A percentile compares a stretch with the other conserved stretches of the same genome.
Evolutionary conservation across 2,329 filamentous ascomycete species (phyloP).

Genomic region (Fusarium metavorans): DNA sequence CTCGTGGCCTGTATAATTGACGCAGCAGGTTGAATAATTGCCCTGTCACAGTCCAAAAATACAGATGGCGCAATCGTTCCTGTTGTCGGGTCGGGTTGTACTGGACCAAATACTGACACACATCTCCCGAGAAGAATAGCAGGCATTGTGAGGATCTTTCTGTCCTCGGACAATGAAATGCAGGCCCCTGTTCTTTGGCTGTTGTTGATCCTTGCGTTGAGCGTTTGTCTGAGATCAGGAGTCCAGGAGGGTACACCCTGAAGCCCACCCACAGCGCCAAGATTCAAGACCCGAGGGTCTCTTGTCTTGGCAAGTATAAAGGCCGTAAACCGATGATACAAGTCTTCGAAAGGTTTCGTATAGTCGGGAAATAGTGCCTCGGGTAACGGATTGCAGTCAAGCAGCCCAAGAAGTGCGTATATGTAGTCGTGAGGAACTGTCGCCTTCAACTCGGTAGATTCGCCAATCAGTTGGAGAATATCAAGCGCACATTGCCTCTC

Average conservation of each 20-base stretch:
- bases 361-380: background rate
- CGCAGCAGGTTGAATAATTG: background rate
- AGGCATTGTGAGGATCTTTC: background rate
- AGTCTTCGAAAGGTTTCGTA: background rate
- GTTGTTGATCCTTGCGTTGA: slow-evolving; percentile 5
- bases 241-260: background rate
- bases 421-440: slow-evolving; percentile 22
- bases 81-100: fast-evolving
- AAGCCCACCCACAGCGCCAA: background rate
- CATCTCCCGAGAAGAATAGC: background rate
- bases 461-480: background rate
- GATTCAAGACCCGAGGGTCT: slow-evolving; percentile 1
- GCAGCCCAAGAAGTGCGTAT: slow-evolving; percentile 13
- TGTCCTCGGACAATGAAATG: background rate
- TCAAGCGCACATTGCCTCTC: slow-evolving; percentile 13
- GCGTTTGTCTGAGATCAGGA: slow-evolving; percentile 16
- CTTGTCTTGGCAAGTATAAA: background rate
- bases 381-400: slow-evolving; percentile 11
- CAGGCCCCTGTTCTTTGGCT: fast-evolving
- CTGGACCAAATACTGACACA: background rate
- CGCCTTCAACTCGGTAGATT: slow-evolving; percentile 19
- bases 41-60: background rate
- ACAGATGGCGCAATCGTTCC: fast-evolving
- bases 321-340: background rate
- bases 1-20: background rate